phyloP scores from a whole-genome alignment of 78 protist genomes.

The Pigoraptor vietnamica region DNA sequence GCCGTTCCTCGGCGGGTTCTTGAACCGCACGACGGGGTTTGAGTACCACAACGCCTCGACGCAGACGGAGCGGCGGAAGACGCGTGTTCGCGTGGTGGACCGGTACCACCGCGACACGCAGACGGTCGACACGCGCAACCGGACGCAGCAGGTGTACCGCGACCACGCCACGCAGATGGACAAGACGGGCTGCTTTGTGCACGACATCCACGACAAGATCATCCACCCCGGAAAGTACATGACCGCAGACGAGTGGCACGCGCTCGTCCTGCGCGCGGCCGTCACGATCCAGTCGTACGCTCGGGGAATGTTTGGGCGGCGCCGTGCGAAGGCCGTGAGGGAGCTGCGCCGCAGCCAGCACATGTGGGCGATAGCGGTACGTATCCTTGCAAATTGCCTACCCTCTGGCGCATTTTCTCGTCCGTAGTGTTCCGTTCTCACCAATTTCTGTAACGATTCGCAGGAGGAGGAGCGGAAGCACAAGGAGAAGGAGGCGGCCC shows the following conservation, averaged over 20 bases:
- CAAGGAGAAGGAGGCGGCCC: conserved; percentile 4
- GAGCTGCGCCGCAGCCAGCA: not conserved
- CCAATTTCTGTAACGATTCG: too few relatives aligned
- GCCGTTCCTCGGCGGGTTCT: conserved; percentile 54
- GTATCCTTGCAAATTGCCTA: too few relatives aligned
- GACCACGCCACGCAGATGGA: not conserved
- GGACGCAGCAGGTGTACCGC: not conserved
- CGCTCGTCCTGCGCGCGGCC: not conserved
- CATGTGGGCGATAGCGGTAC: not conserved
- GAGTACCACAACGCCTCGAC: conserved; percentile 52
- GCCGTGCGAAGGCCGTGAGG: conserved; percentile 1
- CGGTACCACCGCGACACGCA: not conserved
- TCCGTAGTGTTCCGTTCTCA: too few relatives aligned
- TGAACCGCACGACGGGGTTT: not conserved
- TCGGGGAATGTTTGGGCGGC: conserved; percentile 60
- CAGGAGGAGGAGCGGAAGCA: not conserved
- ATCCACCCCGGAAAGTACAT: conserved; percentile 31
- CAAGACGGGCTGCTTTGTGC: conserved; percentile 21
- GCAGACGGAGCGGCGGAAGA: conserved; percentile 25
- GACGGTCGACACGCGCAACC: not conserved
- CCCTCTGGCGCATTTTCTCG: too few relatives aligned
- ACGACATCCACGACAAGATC: conserved; percentile 11
- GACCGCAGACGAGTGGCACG: conserved; percentile 26
- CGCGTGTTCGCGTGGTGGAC: not conserved
- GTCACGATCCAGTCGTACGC: conserved; percentile 35